Conservation (phyloP, 2,329 filamentous ascomycete species). For the Aspergillus sp. region DNA sequence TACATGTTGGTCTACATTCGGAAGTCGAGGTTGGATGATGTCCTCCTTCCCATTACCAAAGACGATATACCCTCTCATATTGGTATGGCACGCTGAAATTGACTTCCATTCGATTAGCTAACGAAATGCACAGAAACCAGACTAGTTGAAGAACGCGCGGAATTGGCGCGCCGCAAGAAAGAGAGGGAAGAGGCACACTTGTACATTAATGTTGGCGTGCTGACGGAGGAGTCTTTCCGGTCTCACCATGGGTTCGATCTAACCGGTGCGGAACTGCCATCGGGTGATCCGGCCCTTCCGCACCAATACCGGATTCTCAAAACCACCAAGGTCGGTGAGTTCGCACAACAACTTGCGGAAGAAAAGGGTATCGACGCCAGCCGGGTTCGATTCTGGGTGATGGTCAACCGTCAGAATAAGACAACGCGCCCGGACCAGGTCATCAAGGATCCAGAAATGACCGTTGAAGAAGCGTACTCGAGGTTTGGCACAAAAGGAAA, state of each 20-base stretch:
- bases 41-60: constrained; percentile 72
- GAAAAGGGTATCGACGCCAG: constrained; percentile 67
- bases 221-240: constrained; percentile 78
- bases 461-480: constrained; percentile 69
- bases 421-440: constrained; percentile 88
- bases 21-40: constrained; percentile 76
- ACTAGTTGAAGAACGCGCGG: constrained; percentile 77
- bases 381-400: constrained; percentile 82
- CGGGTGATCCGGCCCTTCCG: constrained; percentile 66
- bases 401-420: constrained; percentile 98
- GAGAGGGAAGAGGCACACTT: constrained; percentile 93
- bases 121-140: constrained; percentile 54
- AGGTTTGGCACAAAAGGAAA: constrained; percentile 67
- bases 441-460: constrained; percentile 72
- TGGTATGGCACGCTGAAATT: constrained; percentile 47
- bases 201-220: constrained; percentile 79
- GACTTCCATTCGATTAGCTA: background rate
- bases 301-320: constrained; percentile 70
- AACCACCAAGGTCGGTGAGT: constrained; percentile 71
- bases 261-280: constrained; percentile 61
- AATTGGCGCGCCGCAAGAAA: constrained; percentile 72
- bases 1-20: constrained; percentile 99
- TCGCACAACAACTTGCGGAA: constrained; percentile 67
- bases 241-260: constrained; percentile 83
- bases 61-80: constrained; percentile 80